Percentiles rank a stretch among this genome's conserved stretches.
phyloP scores from a whole-genome alignment of 768 basidiomycete species.

The Mycena kentingensis region DNA sequence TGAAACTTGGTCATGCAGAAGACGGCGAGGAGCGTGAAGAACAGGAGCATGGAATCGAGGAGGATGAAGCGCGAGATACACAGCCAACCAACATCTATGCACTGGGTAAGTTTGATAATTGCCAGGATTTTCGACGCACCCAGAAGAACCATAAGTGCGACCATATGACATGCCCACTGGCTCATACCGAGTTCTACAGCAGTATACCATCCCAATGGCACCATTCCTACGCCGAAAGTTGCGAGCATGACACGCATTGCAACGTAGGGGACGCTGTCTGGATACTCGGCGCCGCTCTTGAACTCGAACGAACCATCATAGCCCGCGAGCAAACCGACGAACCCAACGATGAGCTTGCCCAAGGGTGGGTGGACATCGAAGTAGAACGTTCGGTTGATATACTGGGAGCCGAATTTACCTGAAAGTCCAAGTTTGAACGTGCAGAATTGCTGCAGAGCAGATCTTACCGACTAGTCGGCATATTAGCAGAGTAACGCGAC shows the following conservation, averaged over 20 bases:
- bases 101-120: neutral
- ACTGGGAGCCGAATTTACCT: slow-evolving; percentile 97
- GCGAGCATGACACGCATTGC: slow-evolving; percentile 96
- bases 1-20: slow-evolving; percentile 96
- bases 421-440: slow-evolving; percentile 44
- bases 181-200: slow-evolving; percentile 93
- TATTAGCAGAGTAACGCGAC: neutral
- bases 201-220: slow-evolving; percentile 96
- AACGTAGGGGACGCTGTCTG: slow-evolving; percentile 83
- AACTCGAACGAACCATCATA: slow-evolving; percentile 94
- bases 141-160: slow-evolving; percentile 89
- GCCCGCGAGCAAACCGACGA: slow-evolving; percentile 87
- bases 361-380: slow-evolving; percentile 99
- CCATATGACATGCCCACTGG: slow-evolving; percentile 84
- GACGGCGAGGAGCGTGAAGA: slow-evolving; percentile 97
- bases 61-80: slow-evolving; percentile 97
- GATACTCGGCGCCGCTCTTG: slow-evolving; percentile 87
- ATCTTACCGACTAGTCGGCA: neutral
- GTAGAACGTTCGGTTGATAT: slow-evolving; percentile 98
- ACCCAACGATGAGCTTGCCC: slow-evolving; percentile 98
- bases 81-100: slow-evolving; percentile 90
- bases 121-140: slow-evolving; percentile 52
- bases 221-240: slow-evolving; percentile 91
- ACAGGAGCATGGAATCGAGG: slow-evolving; percentile 97
- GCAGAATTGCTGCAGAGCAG: neutral